phyloP scores from a whole-genome alignment of 2,329 filamentous ascomycete genomes.

The Hirsutella rhossiliensis region DNA sequence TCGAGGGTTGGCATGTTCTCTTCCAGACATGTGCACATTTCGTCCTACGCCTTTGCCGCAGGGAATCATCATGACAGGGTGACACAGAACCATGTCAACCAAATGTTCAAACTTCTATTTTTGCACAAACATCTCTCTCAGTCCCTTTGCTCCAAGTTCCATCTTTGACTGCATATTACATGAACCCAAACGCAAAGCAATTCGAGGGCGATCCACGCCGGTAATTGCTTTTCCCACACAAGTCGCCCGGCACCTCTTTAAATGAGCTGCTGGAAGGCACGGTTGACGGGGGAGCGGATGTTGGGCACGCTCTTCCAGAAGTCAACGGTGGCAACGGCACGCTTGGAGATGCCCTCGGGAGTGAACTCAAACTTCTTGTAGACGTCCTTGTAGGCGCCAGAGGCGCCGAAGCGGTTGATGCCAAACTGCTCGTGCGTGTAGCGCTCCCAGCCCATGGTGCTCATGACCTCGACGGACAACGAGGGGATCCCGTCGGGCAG shows the following conservation, averaged over 20 bases:
- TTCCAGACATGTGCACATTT: not conserved
- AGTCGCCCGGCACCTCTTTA: constrained; percentile 37
- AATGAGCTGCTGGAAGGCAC: constrained; percentile 94
- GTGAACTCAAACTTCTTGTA: constrained; percentile 99
- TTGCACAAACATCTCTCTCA: constrained; percentile 10
- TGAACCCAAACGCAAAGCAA: not conserved
- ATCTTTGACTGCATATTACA: constrained; percentile 7
- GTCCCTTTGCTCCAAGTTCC: constrained; percentile 12
- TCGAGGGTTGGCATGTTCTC: constrained; percentile 1
- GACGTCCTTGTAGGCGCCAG: constrained; percentile 92
- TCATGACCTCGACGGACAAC: constrained; percentile 91
- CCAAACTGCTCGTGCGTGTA: constrained; percentile 99
- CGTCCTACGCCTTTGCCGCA: not conserved
- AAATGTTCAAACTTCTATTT: constrained; percentile 4
- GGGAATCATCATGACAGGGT: not conserved
- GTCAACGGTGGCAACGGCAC: constrained; percentile 79
- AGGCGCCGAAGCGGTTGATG: constrained; percentile 97
- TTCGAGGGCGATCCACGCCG: not conserved
- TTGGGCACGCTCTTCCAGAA: constrained; percentile 94
- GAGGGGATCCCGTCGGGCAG: constrained; percentile 90
- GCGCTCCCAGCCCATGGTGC: constrained; percentile 95
- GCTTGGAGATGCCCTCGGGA: constrained; percentile 91
- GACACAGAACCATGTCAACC: too few species aligned
- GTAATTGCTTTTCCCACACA: not conserved
- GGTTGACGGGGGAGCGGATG: constrained; percentile 90